These are phyloP conservation scores for Lippia alba DNA, from an alignment of 305 asterid genomes.

Conservation along the genomic window DNA sequence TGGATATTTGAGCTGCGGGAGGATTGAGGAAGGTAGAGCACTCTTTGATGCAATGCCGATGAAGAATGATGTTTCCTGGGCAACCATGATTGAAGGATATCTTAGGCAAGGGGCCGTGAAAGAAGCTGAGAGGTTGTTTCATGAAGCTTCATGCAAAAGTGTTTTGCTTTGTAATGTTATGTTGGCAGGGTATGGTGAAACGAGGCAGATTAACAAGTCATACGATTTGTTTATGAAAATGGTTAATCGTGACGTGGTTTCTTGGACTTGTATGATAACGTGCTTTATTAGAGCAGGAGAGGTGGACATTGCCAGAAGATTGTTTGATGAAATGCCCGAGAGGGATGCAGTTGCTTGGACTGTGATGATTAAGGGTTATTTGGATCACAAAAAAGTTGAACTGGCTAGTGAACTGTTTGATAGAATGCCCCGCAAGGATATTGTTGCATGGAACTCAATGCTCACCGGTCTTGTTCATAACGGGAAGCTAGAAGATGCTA, in stretches of 20 bases:
- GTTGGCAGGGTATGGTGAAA: slow-evolving; percentile 59
- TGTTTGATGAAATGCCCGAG: slow-evolving; percentile 63
- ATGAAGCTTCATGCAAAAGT: slow-evolving; percentile 37
- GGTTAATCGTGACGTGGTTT: slow-evolving; percentile 53
- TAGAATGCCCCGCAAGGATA: slow-evolving; percentile 58
- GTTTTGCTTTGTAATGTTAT: slow-evolving; percentile 57
- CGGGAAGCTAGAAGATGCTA: slow-evolving; percentile 45
- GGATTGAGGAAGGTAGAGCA: slow-evolving; percentile 45
- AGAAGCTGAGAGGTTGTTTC: slow-evolving; percentile 57
- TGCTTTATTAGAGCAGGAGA: slow-evolving; percentile 53
- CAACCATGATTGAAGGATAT: slow-evolving; percentile 52
- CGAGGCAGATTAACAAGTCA: slow-evolving; percentile 39
- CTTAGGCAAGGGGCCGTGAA: slow-evolving; percentile 44
- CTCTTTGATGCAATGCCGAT: slow-evolving; percentile 60
- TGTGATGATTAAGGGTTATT: slow-evolving; percentile 60
- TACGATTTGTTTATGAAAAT: slow-evolving; percentile 53
- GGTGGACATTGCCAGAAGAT: slow-evolving; percentile 49
- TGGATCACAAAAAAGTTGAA: slow-evolving; percentile 44
- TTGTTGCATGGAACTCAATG: slow-evolving; percentile 70
- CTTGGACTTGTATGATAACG: slow-evolving; percentile 65
- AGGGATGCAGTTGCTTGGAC: slow-evolving; percentile 73
- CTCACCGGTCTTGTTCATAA: slow-evolving; percentile 52
- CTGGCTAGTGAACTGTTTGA: slow-evolving; percentile 52
- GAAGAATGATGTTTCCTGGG: slow-evolving; percentile 58
- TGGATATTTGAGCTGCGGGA: slow-evolving; percentile 48